Conservation (phyloP, 768 basidiomycete species). For the Termitomyces heimii region DNA sequence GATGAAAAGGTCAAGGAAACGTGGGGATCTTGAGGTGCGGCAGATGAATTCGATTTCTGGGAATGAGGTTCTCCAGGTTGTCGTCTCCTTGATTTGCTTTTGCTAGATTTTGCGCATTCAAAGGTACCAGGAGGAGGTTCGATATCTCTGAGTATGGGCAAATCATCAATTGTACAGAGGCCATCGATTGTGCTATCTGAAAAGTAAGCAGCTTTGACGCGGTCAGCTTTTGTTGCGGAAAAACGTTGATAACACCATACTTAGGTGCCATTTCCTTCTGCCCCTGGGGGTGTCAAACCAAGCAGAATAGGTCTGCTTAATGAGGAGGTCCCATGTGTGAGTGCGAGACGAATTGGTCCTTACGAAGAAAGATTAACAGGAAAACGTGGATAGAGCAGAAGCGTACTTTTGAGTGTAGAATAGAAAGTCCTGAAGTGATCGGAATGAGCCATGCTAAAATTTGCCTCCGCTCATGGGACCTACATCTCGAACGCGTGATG, state of each 20-base stretch:
- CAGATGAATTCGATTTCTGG: neutral
- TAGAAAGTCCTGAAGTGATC: slow-evolving; percentile 59
- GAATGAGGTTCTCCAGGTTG: slow-evolving; percentile 32
- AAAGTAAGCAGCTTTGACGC: slow-evolving; percentile 67
- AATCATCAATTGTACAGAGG: slow-evolving; percentile 65
- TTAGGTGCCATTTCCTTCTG: slow-evolving; percentile 77
- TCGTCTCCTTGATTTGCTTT: slow-evolving; percentile 42
- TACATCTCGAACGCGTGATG: slow-evolving; percentile 79
- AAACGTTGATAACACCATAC: slow-evolving; percentile 34
- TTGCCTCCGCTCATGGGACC: slow-evolving; percentile 19
- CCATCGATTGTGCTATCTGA: slow-evolving; percentile 71
- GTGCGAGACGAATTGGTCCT: slow-evolving; percentile 29
- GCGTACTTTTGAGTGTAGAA: slow-evolving; percentile 79
- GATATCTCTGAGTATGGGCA: slow-evolving; percentile 51
- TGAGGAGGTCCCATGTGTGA: slow-evolving; percentile 58
- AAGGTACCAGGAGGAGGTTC: slow-evolving; percentile 64
- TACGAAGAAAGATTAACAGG: neutral
- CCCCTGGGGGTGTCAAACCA: slow-evolving; percentile 64
- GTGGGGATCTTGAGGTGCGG: neutral
- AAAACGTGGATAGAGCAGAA: slow-evolving; percentile 24
- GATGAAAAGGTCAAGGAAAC: slow-evolving; percentile 16
- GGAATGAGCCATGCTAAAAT: slow-evolving; percentile 8
- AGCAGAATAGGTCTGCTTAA: slow-evolving; percentile 84
- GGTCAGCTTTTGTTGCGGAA: slow-evolving; percentile 6
- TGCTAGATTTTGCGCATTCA: slow-evolving; percentile 58